Evolutionary conservation across 2,329 filamentous ascomycete species (phyloP).

Genomic region (Torrubiellomyces zombiae): DNA sequence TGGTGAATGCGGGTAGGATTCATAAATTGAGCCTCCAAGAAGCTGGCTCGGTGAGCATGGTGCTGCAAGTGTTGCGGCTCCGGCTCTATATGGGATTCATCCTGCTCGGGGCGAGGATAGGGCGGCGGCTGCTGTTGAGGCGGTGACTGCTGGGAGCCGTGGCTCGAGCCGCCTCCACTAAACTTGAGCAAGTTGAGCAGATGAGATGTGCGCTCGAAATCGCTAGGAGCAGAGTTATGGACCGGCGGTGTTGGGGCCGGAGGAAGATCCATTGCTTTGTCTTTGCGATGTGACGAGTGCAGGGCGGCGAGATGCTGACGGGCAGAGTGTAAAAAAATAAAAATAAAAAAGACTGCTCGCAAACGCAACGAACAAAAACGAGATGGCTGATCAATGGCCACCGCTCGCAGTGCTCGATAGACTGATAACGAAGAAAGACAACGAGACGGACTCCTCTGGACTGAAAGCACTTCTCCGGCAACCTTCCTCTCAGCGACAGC

Average conservation of each 20-base stretch:
- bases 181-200: conserved; percentile 47
- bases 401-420: no score
- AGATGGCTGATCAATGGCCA: no score
- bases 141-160: conserved; percentile 14
- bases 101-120: no score
- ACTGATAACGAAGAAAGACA: no score
- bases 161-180: conserved; percentile 21
- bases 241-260: conserved; percentile 33
- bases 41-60: conserved; percentile 7
- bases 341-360: conserved; percentile 5
- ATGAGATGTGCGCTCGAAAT: conserved; percentile 33
- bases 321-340: conserved; percentile 2
- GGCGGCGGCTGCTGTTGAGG: conserved; percentile 10
- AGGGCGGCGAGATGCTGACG: no score
- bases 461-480: no score
- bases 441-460: no score
- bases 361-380: no score
- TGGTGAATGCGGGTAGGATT: conserved; percentile 31
- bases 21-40: conserved; percentile 8
- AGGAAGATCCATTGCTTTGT: conserved; percentile 25
- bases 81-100: conserved; percentile 7
- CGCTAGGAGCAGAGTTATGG: conserved; percentile 20
- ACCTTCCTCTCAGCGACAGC: no score
- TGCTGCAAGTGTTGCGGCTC: conserved; percentile 9
- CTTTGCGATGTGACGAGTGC: no score